Conservation (phyloP, 1,284 basidiomycete species). For the Inonotus obliquus region DNA sequence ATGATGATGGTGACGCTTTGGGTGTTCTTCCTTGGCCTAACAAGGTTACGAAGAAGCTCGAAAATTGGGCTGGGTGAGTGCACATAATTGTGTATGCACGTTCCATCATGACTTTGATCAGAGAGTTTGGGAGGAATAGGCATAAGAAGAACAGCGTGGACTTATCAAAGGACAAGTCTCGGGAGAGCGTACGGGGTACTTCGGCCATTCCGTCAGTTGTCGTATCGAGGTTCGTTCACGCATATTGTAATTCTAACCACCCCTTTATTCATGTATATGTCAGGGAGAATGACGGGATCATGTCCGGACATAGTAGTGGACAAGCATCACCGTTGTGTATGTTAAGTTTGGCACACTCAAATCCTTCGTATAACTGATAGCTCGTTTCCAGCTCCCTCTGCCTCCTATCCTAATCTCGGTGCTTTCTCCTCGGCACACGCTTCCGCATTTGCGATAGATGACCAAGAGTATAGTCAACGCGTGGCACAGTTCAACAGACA, state of each 20-base stretch:
- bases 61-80: conserved; percentile 63
- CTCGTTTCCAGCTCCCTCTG: conserved; percentile 8
- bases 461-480: conserved; percentile 37
- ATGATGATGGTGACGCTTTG: conserved; percentile 26
- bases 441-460: conserved; percentile 39
- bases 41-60: conserved; percentile 62
- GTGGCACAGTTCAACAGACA: conserved; percentile 43
- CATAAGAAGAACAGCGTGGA: conserved; percentile 37
- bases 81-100: neutral
- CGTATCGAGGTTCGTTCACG: conserved; percentile 30
- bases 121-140: conserved; percentile 20
- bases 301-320: conserved; percentile 57
- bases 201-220: conserved; percentile 31
- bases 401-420: conserved; percentile 17
- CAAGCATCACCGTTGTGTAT: conserved; percentile 65
- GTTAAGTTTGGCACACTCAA: conserved; percentile 23
- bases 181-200: conserved; percentile 22
- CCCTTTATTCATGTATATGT: neutral
- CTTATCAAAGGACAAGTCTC: conserved; percentile 25
- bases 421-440: conserved; percentile 30
- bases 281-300: conserved; percentile 45
- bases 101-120: conserved; percentile 22
- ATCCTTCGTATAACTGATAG: neutral
- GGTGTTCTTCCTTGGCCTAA: conserved; percentile 45
- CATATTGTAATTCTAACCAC: neutral